Conservation (phyloP, 2,329 filamentous ascomycete genomes). For the Bipolaris cookei region DNA sequence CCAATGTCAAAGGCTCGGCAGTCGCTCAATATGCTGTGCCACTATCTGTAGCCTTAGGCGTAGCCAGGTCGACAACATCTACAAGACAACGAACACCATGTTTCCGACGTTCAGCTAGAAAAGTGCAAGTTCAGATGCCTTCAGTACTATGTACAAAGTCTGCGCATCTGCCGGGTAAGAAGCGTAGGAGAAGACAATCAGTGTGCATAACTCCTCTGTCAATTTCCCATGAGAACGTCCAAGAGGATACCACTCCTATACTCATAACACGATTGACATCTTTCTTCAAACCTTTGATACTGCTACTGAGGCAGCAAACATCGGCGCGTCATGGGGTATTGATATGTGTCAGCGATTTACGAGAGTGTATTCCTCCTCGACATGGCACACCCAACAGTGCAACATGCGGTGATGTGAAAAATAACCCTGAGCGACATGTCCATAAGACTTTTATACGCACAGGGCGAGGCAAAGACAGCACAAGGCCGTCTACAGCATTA, state of each 20-base stretch:
- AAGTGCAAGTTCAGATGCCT: constrained; percentile 41
- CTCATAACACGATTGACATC: constrained; percentile 19
- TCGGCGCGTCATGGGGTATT: constrained; percentile 4
- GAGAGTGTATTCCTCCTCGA: constrained; percentile 8
- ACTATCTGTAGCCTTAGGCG: constrained; percentile 22
- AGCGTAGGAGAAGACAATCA: constrained; percentile 30
- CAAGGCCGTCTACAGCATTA: constrained; percentile 24
- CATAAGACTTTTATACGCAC: constrained; percentile 21
- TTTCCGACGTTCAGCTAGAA: constrained; percentile 38
- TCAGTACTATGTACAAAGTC: constrained; percentile 30
- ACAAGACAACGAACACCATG: constrained; percentile 31
- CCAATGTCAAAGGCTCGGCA: constrained; percentile 10
- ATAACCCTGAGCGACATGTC: constrained; percentile 24
- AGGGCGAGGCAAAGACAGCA: constrained; percentile 16
- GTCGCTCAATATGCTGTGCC: constrained; percentile 40
- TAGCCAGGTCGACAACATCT: constrained; percentile 22
- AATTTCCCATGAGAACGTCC: constrained; percentile 21
- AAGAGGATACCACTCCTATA: constrained; percentile 10
- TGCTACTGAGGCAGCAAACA: constrained; percentile 14
- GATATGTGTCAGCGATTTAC: constrained; percentile 5
- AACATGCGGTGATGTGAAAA: constrained; percentile 21
- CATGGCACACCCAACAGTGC: constrained; percentile 21
- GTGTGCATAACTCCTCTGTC: constrained; percentile 36
- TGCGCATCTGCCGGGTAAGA: constrained; percentile 18
- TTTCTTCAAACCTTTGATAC: constrained; percentile 7